Base-by-base conservation (phyloP, 1,284 basidiomycete genomes). In the Ustilago hordei region DNA sequence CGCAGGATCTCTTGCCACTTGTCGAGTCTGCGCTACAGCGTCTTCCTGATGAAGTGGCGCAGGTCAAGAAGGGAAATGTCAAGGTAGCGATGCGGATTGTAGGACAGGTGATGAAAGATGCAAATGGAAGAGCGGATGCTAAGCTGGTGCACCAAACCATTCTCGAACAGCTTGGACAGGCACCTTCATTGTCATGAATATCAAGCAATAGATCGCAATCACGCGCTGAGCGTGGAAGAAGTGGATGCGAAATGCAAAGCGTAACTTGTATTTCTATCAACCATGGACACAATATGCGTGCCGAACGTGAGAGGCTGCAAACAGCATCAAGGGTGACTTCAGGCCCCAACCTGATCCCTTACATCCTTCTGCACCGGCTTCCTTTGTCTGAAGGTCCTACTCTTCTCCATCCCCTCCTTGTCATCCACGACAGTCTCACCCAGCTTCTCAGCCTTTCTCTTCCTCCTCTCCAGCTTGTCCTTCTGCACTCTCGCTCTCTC, bases 401-500 rank as follows among this genome's bases (percentile, higher is more conserved):
- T 63, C 63, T 71, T 71, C 23, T 74, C 72, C 58, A 63, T 62
- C n/a, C 70, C 69, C 15, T 60, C 54, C n/a, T 63, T 36, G 36
- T 61, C 65, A 34, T 71, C 68, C 53, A 77, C 56, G 19, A 56
- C 67, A 17, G 28, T 41, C 31, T 28, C 31, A 0, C 65, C 74
- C 23, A 53, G 3, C 39, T 64, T 66, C 31, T 75, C 68, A 0
- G 71, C 72, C 65, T 79, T 75, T 1, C 71, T 57, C 58, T 75
- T 70, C 41, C 67, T 63, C 85, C 91, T 91, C 75, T 92, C 91
- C 38, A 91, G 91, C 55, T 95, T 92, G 87, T 96, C 95, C 75
- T 93, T 91, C 81, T 95, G 88, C 28, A 96, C 91, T n/a, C 93
- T 91, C 1, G 95, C 95, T 19, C 96, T 90, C 85, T 98, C 97